phyloP scores from a whole-genome alignment of 306 rosid genomes.

The Prunus mume region DNA sequence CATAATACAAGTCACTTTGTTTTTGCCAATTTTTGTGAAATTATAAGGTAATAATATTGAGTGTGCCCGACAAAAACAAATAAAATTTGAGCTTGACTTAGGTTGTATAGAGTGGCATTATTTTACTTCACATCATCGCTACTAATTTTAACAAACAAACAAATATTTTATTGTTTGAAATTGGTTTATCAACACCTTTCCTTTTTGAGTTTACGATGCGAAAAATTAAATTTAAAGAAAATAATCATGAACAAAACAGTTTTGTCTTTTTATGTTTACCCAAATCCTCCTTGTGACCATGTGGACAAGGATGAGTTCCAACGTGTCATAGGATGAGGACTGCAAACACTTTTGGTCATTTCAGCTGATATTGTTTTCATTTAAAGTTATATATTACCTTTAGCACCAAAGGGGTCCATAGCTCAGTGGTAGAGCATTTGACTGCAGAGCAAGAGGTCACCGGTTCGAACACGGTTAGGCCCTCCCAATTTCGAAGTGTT shows the following conservation, averaged over 20 bases:
- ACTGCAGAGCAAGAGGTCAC: slow-evolving; percentile 74
- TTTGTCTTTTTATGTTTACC: neutral
- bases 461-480: slow-evolving; percentile 68
- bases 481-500: neutral
- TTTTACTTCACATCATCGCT: no score
- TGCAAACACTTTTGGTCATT: neutral
- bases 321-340: slow-evolving; percentile 18
- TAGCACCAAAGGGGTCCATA: slow-evolving; percentile 37
- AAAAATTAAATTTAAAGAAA: neutral
- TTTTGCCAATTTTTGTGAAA: no score
- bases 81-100: no score
- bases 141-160: no score
- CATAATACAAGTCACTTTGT: no score
- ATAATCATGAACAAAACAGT: neutral
- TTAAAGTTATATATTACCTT: fast-evolving
- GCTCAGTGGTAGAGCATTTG: slow-evolving; percentile 81
- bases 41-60: no score
- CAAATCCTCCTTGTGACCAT: slow-evolving; percentile 1
- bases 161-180: neutral
- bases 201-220: neutral
- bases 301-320: slow-evolving; percentile 17
- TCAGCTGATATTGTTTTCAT: neutral
- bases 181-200: neutral
- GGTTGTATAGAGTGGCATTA: no score
- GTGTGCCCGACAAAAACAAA: no score